These are phyloP conservation scores for Myxozyma udenii DNA, from an alignment of 805 yeast species.

Conservation along the genomic window DNA sequence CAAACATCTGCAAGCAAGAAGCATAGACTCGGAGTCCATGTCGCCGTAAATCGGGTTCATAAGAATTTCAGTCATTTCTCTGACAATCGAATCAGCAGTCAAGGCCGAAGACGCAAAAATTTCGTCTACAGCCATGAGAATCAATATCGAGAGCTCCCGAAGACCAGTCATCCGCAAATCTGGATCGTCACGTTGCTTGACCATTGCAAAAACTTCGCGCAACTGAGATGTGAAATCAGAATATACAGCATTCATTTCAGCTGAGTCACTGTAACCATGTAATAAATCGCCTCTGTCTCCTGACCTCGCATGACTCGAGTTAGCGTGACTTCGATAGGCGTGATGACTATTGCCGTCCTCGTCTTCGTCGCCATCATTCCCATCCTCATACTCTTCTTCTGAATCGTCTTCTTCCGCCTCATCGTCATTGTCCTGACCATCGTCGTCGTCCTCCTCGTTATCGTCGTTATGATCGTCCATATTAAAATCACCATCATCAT, in stretches of 20 bases:
- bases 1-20: conserved; percentile 79
- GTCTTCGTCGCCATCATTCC: conserved; percentile 35
- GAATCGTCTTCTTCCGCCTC: conserved; percentile 16
- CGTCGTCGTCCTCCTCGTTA: conserved; percentile 15
- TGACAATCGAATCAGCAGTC: conserved; percentile 57
- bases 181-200: conserved; percentile 35
- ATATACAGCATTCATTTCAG: background rate
- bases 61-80: conserved; percentile 56
- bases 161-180: conserved; percentile 36
- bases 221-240: conserved; percentile 35
- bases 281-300: background rate
- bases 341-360: conserved; percentile 31
- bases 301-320: background rate
- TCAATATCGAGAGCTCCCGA: conserved; percentile 37
- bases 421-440: conserved; percentile 9
- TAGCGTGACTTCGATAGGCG: conserved; percentile 28
- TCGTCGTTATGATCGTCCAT: conserved; percentile 19
- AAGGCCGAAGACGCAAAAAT: conserved; percentile 38
- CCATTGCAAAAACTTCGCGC: conserved; percentile 28
- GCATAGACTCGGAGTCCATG: conserved; percentile 72
- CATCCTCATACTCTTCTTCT: conserved; percentile 36
- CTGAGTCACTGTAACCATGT: background rate
- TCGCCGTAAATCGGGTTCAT: conserved; percentile 51
- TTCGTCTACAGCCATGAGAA: conserved; percentile 39
- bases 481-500: conserved; percentile 22